Conservation (phyloP, 2,329 filamentous ascomycete genomes). For the Ramichloridium luteum region DNA sequence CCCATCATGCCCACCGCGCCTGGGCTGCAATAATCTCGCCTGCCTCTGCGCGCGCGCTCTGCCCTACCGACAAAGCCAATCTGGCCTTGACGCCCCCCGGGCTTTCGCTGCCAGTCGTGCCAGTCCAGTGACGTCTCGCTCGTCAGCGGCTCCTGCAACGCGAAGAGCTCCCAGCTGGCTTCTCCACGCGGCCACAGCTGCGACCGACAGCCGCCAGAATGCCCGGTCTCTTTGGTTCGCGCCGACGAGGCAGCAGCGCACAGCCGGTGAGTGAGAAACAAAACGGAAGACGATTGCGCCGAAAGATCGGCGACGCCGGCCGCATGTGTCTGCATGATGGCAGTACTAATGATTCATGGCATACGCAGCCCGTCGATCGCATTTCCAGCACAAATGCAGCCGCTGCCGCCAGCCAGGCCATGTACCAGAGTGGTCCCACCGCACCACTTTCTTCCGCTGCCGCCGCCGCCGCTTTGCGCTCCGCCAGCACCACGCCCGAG, state of each 20-base stretch:
- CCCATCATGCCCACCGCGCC: no score
- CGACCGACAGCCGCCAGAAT: no score
- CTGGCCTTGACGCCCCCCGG: no score
- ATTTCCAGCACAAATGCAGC: constrained; percentile 61
- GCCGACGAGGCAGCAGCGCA: constrained; percentile 5
- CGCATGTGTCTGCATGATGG: constrained; percentile 3
- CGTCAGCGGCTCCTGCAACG: no score
- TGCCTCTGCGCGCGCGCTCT: no score
- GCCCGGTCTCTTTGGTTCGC: constrained; percentile 4
- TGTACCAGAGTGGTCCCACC: constrained; percentile 53
- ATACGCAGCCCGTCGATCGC: constrained; percentile 39
- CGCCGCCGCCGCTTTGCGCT: constrained; percentile 72
- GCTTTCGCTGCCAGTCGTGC: no score
- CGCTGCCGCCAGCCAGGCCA: constrained; percentile 65
- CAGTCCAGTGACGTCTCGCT: no score
- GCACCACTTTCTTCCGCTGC: constrained; percentile 68
- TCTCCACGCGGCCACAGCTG: no score
- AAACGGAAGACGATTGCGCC: constrained; percentile 2
- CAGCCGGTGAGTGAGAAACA: not conserved
- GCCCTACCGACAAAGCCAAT: no score
- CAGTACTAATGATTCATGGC: constrained; percentile 6
- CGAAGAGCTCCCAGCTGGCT: no score
- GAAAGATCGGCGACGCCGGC: not conserved
- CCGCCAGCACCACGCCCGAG: constrained; percentile 64
- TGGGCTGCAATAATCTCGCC: no score